A percentile compares a stretch with the other conserved stretches of the same genome.
Evolutionary conservation across 306 rosid genomes (phyloP).

Genomic region (Mucuna pruriens): DNA sequence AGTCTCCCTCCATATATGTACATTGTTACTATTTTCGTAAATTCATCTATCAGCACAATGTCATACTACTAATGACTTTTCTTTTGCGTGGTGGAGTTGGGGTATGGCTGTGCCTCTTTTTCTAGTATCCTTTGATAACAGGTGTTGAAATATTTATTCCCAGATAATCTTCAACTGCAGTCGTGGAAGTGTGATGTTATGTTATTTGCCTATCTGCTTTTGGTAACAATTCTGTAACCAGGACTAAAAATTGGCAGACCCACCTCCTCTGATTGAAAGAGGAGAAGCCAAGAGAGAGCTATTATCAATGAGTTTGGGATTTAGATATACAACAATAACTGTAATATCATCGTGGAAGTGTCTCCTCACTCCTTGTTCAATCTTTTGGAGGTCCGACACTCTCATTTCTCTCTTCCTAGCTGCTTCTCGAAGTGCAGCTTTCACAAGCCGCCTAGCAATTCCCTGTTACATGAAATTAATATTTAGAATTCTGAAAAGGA

Average conservation of each 20-base stretch:
- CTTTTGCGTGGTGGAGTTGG: not conserved
- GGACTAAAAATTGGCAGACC: conserved; percentile 44
- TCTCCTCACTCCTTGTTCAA: conserved; percentile 79
- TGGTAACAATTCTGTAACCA: conserved; percentile 26
- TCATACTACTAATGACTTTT: not conserved
- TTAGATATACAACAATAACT: conserved; percentile 72
- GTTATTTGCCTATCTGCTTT: conserved; percentile 27
- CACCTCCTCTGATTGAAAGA: conserved; percentile 69
- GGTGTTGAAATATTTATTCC: not conserved
- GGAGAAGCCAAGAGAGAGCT: conserved; percentile 47
- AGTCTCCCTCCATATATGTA: not conserved
- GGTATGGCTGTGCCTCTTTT: not conserved
- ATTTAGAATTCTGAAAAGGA: not conserved
- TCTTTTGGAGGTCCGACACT: conserved; percentile 67
- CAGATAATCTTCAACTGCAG: conserved; percentile 30
- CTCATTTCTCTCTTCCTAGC: conserved; percentile 89
- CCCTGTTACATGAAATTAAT: conserved; percentile 58
- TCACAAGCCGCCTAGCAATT: conserved; percentile 52
- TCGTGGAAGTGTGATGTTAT: conserved; percentile 21
- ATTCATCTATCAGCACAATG: conserved; percentile 16
- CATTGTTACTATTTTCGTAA: not conserved
- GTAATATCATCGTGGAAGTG: conserved; percentile 88
- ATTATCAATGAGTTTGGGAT: conserved; percentile 47
- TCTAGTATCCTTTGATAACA: not conserved
- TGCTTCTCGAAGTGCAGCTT: conserved; percentile 79